Evolutionary conservation across 1,284 basidiomycete species (phyloP), one percentile per base, ranked within the genome.

Genomic region (Puccinia coronata): DNA sequence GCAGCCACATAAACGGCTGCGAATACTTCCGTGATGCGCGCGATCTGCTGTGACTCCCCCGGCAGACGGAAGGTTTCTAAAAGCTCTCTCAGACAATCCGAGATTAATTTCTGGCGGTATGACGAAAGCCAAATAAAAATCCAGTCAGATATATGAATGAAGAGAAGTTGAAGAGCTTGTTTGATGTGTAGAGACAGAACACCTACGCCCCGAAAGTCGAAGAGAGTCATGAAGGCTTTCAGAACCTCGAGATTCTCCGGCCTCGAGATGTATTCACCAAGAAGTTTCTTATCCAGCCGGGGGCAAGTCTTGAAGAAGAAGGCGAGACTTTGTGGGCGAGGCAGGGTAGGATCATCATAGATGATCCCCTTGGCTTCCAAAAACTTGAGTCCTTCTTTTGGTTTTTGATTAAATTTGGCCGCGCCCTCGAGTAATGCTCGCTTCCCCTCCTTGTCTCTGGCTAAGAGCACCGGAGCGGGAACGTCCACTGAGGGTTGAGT

Each of bases 41-140:
- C 88, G 83, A 99, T 99, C 82, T 98, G 97, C 85, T 98, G 95
- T 16, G 94, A 87, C 86, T 99, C 97, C 79, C 97, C 97, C 0
- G 97, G 97, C 65, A 99, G 88, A 78, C 97, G 90, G 89, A 99
- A 98, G 6, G 92, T 90, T 86, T 99, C 97, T 8, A 99, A 89
- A 83, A 99, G 88, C 86, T 98, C 95, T 53, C 97, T 90, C 91
- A 99, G 91, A 2, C 95, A 96, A 83, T 99, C 96, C 18, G 94
- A 95, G 82, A 98, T 90, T 14, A 92, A 90, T 92, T 96, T 96
- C 93, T 96, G 31, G 39, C 8, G 41, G 84, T 49, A 36, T 57
- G 69, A 4, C 8, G 63, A 12, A 3, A n/a, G 28, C 11, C 1
- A 34, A 71, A 47, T 20, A 11, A n/a, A 53, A 14, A 36, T 67